Evolutionary conservation across 768 basidiomycete genomes (phyloP).

Genomic region (Tricholoma bakamatsutake): DNA sequence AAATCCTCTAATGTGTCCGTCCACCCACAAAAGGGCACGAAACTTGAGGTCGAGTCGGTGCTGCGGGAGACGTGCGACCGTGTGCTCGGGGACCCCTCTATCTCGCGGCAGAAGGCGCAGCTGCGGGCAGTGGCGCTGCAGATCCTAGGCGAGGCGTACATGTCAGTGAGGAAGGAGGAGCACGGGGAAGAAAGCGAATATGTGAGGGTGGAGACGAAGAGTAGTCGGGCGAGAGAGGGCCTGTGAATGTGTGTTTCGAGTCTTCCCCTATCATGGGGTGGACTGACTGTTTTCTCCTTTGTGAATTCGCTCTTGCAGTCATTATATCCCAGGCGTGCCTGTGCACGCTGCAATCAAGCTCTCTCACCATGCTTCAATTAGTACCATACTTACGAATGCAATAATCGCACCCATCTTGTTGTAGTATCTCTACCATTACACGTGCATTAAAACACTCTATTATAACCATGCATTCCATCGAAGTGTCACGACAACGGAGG

Average conservation of each 20-base stretch:
- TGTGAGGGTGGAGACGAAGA: constrained; percentile 74
- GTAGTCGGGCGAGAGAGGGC: constrained; percentile 40
- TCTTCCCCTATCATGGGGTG: neutral
- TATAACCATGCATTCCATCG: neutral
- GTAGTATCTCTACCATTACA: neutral
- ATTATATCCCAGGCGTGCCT: neutral
- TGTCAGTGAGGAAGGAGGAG: constrained; percentile 61
- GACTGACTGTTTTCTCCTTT: neutral
- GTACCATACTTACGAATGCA: neutral
- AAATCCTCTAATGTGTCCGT: neutral
- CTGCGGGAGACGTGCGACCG: constrained; percentile 85
- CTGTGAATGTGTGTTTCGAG: neutral
- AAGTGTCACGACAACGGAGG: neutral
- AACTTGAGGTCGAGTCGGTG: constrained; percentile 87
- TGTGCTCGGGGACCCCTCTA: constrained; percentile 52
- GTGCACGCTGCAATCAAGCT: neutral
- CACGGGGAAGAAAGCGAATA: constrained; percentile 67
- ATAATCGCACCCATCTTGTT: neutral
- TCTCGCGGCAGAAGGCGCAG: constrained; percentile 53
- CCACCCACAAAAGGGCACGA: constrained; percentile 63
- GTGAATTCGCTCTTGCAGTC: neutral
- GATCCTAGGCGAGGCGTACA: constrained; percentile 78
- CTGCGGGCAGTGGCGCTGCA: constrained; percentile 79
- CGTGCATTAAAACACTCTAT: neutral
- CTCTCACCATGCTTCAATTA: neutral